These are phyloP conservation scores for Paspalum vaginatum DNA, from an alignment of 176 grass and related monocot species.

Conservation along the genomic window DNA sequence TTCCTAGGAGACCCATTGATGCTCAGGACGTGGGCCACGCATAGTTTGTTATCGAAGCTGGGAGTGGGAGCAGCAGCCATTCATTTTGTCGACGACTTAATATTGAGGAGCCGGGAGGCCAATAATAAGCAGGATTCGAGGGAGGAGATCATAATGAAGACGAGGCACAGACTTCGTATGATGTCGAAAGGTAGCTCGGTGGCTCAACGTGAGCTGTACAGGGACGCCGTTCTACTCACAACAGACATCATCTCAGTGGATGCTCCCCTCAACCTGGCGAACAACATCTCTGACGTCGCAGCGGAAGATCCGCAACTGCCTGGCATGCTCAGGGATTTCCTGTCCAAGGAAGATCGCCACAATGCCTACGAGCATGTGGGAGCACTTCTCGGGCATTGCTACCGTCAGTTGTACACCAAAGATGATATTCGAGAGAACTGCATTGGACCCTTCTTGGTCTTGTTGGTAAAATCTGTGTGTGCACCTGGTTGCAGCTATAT, in stretches of 20 bases:
- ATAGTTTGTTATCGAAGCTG: no score
- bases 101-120: no score
- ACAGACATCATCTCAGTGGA: not conserved
- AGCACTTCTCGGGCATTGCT: not conserved
- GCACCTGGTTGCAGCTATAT: no score
- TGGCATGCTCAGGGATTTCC: not conserved
- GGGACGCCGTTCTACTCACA: accelerated
- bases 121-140: no score
- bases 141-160: no score
- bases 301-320: not conserved
- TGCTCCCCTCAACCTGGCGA: not conserved
- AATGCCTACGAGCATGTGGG: not conserved
- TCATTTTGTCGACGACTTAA: no score
- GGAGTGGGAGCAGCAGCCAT: no score
- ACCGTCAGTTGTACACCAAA: not conserved
- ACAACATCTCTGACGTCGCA: not conserved
- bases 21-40: not conserved
- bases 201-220: accelerated
- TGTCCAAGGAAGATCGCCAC: not conserved
- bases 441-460: no score
- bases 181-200: not conserved
- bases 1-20: accelerated
- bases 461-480: no score
- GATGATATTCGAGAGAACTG: no score
- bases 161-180: no score